Base-by-base conservation (phyloP, 1,139 yeast species). In the Yamadazyma epiphylla region DNA sequence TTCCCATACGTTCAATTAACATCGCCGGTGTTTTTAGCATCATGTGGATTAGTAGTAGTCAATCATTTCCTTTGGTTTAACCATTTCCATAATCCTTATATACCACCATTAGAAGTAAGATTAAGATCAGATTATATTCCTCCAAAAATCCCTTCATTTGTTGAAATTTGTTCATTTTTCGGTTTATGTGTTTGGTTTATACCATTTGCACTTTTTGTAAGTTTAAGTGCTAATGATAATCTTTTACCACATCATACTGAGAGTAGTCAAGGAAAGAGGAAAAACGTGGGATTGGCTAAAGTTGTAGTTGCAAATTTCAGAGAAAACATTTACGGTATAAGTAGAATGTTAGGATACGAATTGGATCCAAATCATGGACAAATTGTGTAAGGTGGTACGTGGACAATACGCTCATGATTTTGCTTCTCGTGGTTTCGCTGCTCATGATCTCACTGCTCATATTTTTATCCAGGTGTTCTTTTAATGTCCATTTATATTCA, bases 121-220 rank as follows among this genome's bases (percentile, higher is more conserved):
- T 61, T 77, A 38, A 67, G 64, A 39, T 76, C 80, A 1, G 72
- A 69, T 32, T 81, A 79, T 46, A 60, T 58, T 14, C 77, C 85
- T 17, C 84, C 83, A n/a, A 73, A 74, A 31, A 74, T 85, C 37
- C 94, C 95, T 1, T 68, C 83, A 5, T 91, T 91, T 50, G 66
- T 88, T 1, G 96, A 94, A 51, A 86, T 91, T 3, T 86, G 96
- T 16, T 83, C 96, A 4, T 91, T 91, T 55, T 88, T 94, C 51
- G 98, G 96, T 1, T 63, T 91, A 25, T 81, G 94, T 46, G 81
- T 91, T 10, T 91, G 99, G 99, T 70, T 89, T 38, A 74, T 91
- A 25, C 99, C 99, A 19, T 88, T 91, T 57, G 80, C 96, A 3
- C 67, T 94, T 39, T 89, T 94, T 58, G 91, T 94, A 16, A 83